Percentiles rank a stretch among this genome's conserved stretches.
These are phyloP conservation scores for Theobroma grandiflorum DNA, from an alignment of 441 rosid species.

Conservation along the genomic window DNA sequence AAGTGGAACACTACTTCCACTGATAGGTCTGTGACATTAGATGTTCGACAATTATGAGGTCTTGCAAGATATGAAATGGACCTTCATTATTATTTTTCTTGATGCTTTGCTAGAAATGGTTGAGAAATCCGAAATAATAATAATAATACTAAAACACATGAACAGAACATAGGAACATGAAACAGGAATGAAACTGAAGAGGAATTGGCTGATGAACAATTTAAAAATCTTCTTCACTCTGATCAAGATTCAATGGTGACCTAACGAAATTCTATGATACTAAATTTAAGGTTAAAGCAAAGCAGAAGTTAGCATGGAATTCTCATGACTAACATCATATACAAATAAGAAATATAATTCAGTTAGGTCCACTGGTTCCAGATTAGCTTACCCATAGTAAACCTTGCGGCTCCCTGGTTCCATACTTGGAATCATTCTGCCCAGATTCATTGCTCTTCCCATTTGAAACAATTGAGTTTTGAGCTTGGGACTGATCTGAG, in stretches of 20 bases:
- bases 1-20: no score
- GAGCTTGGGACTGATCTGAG: constrained; percentile 54
- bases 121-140: not conserved
- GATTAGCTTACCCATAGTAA: constrained; percentile 57
- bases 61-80: not conserved
- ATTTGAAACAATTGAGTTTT: constrained; percentile 34
- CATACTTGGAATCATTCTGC: constrained; percentile 33
- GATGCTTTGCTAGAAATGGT: not conserved
- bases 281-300: not conserved
- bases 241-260: not conserved
- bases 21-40: not conserved
- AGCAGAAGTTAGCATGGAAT: not conserved
- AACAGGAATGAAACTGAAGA: not conserved
- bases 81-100: not conserved
- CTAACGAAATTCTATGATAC: not conserved
- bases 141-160: not conserved
- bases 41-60: not conserved
- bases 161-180: not conserved
- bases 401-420: constrained; percentile 32
- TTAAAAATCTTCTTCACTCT: not conserved
- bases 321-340: not conserved
- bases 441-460: constrained; percentile 33
- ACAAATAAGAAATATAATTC: no score
- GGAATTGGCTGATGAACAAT: not conserved
- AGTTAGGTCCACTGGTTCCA: not conserved